phyloP scores from a whole-genome alignment of 2,329 filamentous ascomycete genomes.

The Chaetomiaceae sp. region DNA sequence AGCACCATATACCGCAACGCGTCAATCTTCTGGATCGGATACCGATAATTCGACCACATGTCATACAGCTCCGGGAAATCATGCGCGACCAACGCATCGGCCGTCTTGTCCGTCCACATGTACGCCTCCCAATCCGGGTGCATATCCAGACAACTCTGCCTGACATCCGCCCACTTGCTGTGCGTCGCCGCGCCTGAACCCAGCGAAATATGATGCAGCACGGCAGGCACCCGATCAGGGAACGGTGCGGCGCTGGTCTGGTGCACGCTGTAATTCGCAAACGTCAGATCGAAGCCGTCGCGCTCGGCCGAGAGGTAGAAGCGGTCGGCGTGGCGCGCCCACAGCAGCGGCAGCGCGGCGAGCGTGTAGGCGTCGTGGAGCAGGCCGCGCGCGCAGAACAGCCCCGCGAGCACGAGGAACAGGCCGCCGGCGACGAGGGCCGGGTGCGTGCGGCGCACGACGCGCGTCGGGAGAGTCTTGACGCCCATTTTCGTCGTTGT shows the following conservation, averaged over 20 bases:
- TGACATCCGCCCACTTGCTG: conserved; percentile 27
- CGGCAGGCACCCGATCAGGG: conserved; percentile 28
- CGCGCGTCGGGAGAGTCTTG: conserved; percentile 2
- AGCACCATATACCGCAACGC: conserved; percentile 28
- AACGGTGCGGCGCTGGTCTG: conserved; percentile 27
- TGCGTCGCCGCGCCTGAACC: conserved; percentile 21
- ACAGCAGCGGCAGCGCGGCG: conserved; percentile 25
- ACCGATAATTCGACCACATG: conserved; percentile 23
- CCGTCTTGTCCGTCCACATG: conserved; percentile 24
- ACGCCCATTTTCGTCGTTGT: conserved; percentile 18
- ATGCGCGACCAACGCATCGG: conserved; percentile 20
- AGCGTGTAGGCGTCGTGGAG: conserved; percentile 28
- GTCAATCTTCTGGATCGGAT: conserved; percentile 26
- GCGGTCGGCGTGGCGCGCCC: conserved; percentile 21
- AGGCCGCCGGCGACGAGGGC: conserved; percentile 9
- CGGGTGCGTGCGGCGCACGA: conserved; percentile 10
- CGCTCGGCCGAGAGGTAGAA: conserved; percentile 27
- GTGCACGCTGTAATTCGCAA: conserved; percentile 27
- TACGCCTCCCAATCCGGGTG: conserved; percentile 30
- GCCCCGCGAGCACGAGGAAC: conserved; percentile 18
- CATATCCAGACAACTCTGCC: conserved; percentile 30
- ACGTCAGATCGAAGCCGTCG: conserved; percentile 31
- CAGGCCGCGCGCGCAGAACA: conserved; percentile 11
- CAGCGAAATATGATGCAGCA: conserved; percentile 32
- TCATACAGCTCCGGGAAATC: conserved; percentile 22